Base-by-base conservation (phyloP, 2,329 filamentous ascomycete genomes). In the Aspergillus piperis region DNA sequence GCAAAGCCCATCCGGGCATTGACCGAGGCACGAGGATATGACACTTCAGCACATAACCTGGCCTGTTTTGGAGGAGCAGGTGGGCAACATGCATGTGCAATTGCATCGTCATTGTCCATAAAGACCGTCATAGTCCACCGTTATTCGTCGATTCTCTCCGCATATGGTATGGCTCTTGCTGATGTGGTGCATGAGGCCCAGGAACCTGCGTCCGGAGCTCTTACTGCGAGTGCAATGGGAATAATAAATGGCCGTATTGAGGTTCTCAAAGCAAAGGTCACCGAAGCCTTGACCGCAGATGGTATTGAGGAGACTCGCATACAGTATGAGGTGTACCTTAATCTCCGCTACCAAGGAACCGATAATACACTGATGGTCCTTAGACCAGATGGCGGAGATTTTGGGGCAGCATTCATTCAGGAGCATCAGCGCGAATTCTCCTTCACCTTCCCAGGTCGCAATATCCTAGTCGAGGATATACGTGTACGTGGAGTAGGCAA, bases 121-220 rank as follows among this genome's bases (percentile, higher is more conserved):
- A 86, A 84, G 21, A 91, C 96, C 72, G 94, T 96, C 36, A 82
- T 97, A 8, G 84, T 97, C 2, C 93, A 97, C 74, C 83, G 91
- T 58, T 96, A 96, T 73, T 96, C 92, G 0, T 96, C 92, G 0
- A 91, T 97, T 0, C 81, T 96, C 0, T 96, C 92, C 0, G 93
- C 93, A 0, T 96, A 96, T 66, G 93, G 93, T 13, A 94, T 97
- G 89, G 92, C 92, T 0, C 79, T 97, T 3, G 93, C 93, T 11
- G 93, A 97, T 70, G 92, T 96, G 0, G 93, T 97, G 0, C 91
- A 96, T 65, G 93, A 97, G 77, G 84, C 89, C 27, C 93, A 97
- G 65, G 74, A 80, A 41, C 77, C 77, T 8, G 82, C 41, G 10
- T 44, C 41, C 3, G 41, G 41, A 44, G 41, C 17, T 7, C 41